Evolutionary conservation across 1,139 yeast genomes (phyloP).

Genomic region (Kurtzmaniella natalensis): DNA sequence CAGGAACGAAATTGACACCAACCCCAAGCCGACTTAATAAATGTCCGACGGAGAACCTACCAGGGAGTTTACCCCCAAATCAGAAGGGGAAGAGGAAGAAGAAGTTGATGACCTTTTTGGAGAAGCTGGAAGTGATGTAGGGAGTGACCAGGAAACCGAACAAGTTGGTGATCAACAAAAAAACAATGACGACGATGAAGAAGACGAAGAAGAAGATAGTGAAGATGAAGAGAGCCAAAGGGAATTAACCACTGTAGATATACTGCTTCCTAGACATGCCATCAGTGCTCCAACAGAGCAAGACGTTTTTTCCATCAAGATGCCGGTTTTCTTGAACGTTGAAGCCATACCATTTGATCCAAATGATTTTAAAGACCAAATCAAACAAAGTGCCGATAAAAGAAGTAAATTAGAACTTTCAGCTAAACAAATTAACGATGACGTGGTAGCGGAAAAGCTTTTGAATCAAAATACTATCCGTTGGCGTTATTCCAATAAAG

Average conservation of each 20-base stretch:
- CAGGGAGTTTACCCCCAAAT: too few species aligned
- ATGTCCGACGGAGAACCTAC: constrained; percentile 7
- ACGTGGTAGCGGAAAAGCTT: constrained; percentile 47
- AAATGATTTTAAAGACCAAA: constrained; percentile 54
- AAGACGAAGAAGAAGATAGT: constrained; percentile 22
- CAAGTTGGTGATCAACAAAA: constrained; percentile 10
- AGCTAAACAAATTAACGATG: constrained; percentile 36
- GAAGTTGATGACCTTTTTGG: constrained; percentile 49
- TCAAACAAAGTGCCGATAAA: constrained; percentile 44
- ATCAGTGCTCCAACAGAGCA: constrained; percentile 38
- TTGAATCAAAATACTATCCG: constrained; percentile 80
- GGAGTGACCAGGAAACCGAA: constrained; percentile 22
- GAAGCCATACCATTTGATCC: constrained; percentile 91
- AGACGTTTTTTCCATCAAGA: constrained; percentile 54
- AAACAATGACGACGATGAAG: constrained; percentile 11
- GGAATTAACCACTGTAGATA: constrained; percentile 48
- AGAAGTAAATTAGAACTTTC: constrained; percentile 29
- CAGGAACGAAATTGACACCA: too few species aligned
- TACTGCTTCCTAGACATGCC: constrained; percentile 74
- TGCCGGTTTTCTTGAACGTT: constrained; percentile 78
- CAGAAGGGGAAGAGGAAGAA: constrained; percentile 17
- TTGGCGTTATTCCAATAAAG: constrained; percentile 83
- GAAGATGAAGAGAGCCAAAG: constrained; percentile 28
- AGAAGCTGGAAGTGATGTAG: constrained; percentile 40
- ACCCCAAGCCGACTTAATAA: too few species aligned